Evolutionary conservation across 768 basidiomycete genomes (phyloP), one percentile per base, ranked within the genome.

Genomic region (Strobilomyces echinocephalus): DNA sequence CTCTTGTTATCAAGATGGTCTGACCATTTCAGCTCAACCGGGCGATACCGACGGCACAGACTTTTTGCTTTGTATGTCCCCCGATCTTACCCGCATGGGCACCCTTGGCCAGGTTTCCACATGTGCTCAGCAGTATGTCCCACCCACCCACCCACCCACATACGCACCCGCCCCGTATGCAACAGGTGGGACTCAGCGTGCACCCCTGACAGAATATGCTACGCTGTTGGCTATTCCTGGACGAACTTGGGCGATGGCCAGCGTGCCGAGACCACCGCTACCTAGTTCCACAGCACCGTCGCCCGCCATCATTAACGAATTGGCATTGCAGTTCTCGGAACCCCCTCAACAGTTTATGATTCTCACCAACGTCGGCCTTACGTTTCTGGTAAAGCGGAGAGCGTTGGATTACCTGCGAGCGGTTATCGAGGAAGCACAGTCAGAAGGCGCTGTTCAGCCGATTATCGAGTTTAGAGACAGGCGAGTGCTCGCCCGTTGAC

Each of bases 381-480:
- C 85, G 18, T 85, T 90, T 66, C 74, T 95, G 49, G 76, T 78
- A 26, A 91, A 93, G 71, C 79, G 90, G 52, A 80, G 93, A 40
- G 85, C 95, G 7, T 69, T 95, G 46, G 95, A 98, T 66, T 87
- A 89, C 56, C 71, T 97, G 49, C 82, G 80, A 66, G 87, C 84
- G 4, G 85, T 89, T 21, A 75, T 98, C 21, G 93, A 95, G 68
- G 83, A 87, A 60, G 79, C 87, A 42, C 87, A 93, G 48, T 80
- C 82, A 1, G 86, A 91, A 61, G 82, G 82, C 20, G 85, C 82
- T 55, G 76, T 84, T 12, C 87, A 89, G 62, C 80, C 88, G n/a
- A 83, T 93, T 51, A 81, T 87, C 36, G 84, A 88, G 51, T 93
- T 95, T 65, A 78, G 87, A 49, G 86, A 91, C 60, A 88, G 83